Evolutionary conservation across 345 rosid species (phyloP).

Genomic region (Salix dunnii): DNA sequence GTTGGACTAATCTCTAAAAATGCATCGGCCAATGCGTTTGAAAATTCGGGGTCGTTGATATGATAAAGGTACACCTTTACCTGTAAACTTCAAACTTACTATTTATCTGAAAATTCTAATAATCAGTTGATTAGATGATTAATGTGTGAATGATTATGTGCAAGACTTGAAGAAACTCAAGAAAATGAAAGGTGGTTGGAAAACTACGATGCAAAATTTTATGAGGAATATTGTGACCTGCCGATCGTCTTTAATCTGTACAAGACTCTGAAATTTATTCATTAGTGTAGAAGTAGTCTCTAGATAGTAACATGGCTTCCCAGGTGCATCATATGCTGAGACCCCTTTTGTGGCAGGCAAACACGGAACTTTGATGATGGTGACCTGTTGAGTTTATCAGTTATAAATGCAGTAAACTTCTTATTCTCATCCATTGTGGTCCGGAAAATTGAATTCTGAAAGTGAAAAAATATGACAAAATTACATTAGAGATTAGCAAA

Average conservation of each 20-base stretch:
- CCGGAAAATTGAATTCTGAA: constrained; percentile 78
- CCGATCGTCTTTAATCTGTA: constrained; percentile 53
- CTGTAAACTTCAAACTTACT: constrained; percentile 30
- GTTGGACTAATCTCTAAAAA: constrained; percentile 57
- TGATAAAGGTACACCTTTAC: constrained; percentile 58
- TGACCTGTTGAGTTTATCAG: constrained; percentile 69
- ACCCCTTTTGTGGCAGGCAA: constrained; percentile 82
- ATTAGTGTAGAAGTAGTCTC: constrained; percentile 61
- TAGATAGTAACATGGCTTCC: constrained; percentile 75
- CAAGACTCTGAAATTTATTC: constrained; percentile 53
- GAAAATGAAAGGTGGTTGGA: constrained; percentile 8
- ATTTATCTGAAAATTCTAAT: neutral
- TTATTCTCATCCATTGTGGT: constrained; percentile 77
- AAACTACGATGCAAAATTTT: neutral
- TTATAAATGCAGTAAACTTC: constrained; percentile 67
- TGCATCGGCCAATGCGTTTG: constrained; percentile 65
- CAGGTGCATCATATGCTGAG: constrained; percentile 79
- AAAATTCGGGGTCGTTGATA: constrained; percentile 82
- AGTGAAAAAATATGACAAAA: constrained; percentile 13
- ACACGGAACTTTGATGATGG: constrained; percentile 50
- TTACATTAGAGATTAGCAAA: neutral
- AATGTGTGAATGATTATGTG: neutral
- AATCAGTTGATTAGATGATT: neutral
- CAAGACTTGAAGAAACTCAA: constrained; percentile 4
- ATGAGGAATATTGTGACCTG: constrained; percentile 43